These are phyloP conservation scores for Davidsoniella virescens DNA, from an alignment of 2,329 filamentous ascomycete species.

Conservation along the genomic window DNA sequence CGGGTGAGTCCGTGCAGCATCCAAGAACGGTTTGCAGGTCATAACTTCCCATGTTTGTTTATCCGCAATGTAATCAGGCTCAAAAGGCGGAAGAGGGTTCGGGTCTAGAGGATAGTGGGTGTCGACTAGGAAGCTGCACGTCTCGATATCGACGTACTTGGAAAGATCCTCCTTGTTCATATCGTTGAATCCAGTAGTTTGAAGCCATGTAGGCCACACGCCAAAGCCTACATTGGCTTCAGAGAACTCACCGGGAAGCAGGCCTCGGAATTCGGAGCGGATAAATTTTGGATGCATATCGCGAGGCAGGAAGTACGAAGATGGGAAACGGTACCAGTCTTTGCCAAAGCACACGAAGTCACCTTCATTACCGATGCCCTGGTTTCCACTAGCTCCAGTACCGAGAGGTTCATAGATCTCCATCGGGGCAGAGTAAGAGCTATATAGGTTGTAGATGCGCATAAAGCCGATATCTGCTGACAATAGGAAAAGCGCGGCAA, in stretches of 20 bases:
- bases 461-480: constrained; percentile 51
- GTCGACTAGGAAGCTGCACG: constrained; percentile 76
- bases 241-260: constrained; percentile 80
- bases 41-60: constrained; percentile 60
- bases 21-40: constrained; percentile 64
- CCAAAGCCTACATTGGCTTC: constrained; percentile 55
- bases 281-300: constrained; percentile 77
- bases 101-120: constrained; percentile 53
- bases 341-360: constrained; percentile 80
- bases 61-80: constrained; percentile 69
- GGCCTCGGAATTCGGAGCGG: constrained; percentile 73
- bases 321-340: constrained; percentile 96
- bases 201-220: constrained; percentile 63
- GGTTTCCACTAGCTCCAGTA: constrained; percentile 29
- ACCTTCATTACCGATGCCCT: constrained; percentile 38
- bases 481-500: constrained; percentile 43
- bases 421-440: constrained; percentile 69
- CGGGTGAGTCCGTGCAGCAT: constrained; percentile 55
- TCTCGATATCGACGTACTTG: constrained; percentile 67
- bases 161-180: constrained; percentile 69
- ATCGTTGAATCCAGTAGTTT: constrained; percentile 79
- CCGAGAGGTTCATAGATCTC: constrained; percentile 53
- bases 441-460: constrained; percentile 60
- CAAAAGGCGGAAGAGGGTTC: constrained; percentile 25
- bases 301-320: constrained; percentile 77